Evolutionary conservation across 371 early-diverging fungal genomes (phyloP).

Genomic region (Mucor sp.): DNA sequence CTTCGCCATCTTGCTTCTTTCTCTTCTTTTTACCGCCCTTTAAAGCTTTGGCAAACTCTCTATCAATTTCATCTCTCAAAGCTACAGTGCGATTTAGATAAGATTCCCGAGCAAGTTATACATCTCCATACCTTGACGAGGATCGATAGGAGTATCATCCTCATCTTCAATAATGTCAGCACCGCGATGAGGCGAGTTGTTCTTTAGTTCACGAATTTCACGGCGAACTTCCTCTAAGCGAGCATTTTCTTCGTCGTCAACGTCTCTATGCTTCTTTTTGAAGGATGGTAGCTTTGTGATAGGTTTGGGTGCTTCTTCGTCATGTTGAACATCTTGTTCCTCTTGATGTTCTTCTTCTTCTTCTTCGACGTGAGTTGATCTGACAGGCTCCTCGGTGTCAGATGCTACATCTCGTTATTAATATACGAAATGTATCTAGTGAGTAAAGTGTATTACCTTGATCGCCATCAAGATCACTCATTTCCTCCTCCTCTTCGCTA

Average conservation of each 20-base stretch:
- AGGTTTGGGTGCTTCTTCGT: slow-evolving; percentile 6
- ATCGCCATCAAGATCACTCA: slow-evolving; percentile 52
- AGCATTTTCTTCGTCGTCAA: slow-evolving; percentile 37
- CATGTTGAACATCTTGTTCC: not conserved
- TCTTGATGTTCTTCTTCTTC: not conserved
- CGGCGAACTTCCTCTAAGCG: slow-evolving; percentile 37
- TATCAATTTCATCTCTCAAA: slow-evolving; percentile 61
- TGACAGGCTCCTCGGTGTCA: slow-evolving; percentile 15
- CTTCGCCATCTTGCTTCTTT: slow-evolving; percentile 71
- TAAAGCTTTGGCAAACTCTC: slow-evolving; percentile 62
- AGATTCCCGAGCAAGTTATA: not conserved
- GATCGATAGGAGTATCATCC: slow-evolving; percentile 33
- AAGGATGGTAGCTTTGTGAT: slow-evolving; percentile 44
- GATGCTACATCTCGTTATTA: slow-evolving; percentile 15
- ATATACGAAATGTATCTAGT: not conserved
- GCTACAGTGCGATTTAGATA: slow-evolving; percentile 18
- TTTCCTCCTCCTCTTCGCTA: slow-evolving; percentile 35
- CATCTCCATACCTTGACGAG: slow-evolving; percentile 31
- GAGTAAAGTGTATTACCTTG: slow-evolving; percentile 25
- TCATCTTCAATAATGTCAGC: slow-evolving; percentile 18
- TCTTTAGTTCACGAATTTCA: slow-evolving; percentile 12
- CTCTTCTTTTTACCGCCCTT: slow-evolving; percentile 64
- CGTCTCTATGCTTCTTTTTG: slow-evolving; percentile 35
- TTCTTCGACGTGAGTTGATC: not conserved
- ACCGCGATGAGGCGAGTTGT: not conserved